A percentile compares a stretch with the other conserved stretches of the same genome.
phyloP scores from a whole-genome alignment of 305 asterid genomes.

The Solanum hybrid region DNA sequence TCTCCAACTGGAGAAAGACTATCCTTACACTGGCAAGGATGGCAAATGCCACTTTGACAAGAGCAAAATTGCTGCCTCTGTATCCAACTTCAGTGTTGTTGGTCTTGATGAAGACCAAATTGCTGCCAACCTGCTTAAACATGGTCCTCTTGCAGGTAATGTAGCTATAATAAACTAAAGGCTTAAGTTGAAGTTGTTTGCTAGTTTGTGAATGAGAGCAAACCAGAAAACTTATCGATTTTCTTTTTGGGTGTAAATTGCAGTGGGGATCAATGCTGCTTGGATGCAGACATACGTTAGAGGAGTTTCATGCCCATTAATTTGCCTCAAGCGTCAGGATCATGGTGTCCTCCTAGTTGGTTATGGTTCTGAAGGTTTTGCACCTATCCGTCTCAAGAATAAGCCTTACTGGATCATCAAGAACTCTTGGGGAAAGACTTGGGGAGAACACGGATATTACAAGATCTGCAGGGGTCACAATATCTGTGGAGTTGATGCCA shows the following conservation, averaged over 20 bases:
- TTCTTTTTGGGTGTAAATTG: background rate
- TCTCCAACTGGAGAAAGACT: slow-evolving; percentile 58
- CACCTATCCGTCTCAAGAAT: slow-evolving; percentile 66
- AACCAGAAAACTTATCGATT: background rate
- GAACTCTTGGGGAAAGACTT: slow-evolving; percentile 84
- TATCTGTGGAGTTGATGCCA: slow-evolving; percentile 68
- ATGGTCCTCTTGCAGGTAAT: slow-evolving; percentile 90
- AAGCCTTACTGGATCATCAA: slow-evolving; percentile 85
- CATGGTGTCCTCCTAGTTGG: slow-evolving; percentile 79
- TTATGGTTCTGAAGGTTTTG: slow-evolving; percentile 58
- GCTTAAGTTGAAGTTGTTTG: background rate
- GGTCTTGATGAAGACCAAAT: slow-evolving; percentile 69
- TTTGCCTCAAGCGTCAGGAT: slow-evolving; percentile 54
- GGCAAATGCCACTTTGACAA: slow-evolving; percentile 61
- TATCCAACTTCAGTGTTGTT: slow-evolving; percentile 72
- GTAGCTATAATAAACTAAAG: background rate
- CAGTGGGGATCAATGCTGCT: slow-evolving; percentile 80
- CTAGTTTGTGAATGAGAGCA: background rate
- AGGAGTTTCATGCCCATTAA: slow-evolving; percentile 80
- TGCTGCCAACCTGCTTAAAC: slow-evolving; percentile 73
- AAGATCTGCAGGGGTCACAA: slow-evolving; percentile 75
- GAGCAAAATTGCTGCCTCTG: slow-evolving; percentile 53
- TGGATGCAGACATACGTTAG: slow-evolving; percentile 84
- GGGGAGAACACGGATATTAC: slow-evolving; percentile 83
- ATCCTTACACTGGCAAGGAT: slow-evolving; percentile 64